Evolutionary conservation across 805 yeast species (phyloP), one percentile per base, ranked within the genome.

Genomic region (Hanseniaspora nectarophila): DNA sequence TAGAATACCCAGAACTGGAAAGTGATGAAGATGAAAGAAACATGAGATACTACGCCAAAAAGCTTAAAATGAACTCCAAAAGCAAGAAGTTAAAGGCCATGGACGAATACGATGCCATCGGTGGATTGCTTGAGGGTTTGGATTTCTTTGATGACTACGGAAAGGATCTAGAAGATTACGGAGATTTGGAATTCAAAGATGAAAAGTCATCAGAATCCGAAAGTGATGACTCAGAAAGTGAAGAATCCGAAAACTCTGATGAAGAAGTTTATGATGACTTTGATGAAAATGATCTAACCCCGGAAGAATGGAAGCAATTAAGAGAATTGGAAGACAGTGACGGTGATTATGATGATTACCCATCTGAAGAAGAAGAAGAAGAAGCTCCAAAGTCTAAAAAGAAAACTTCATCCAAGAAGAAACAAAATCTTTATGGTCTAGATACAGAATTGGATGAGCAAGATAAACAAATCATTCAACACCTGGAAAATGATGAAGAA

Each of bases 351-450:
- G 65, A 59, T 26, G 61, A 59, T 18, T 56, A 60, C 16, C 62
- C 66, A n/a, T 65, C 63, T 16, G 56, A 54, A n/a, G 50, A 40
- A n/a, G 54, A 56, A 40, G 43, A 39, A 24, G 60, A 59, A 43
- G 20, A 23, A 13, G n/a, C n/a, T n/a, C 39, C 43, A 29, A 28
- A 43, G 5, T 10, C 43, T 23, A 34, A 45, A 15, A 45, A 42
- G 16, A 42, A 52, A 21, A 6, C 31, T 12, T 40, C 60, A 2
- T 40, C 45, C 5, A 48, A 63, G 34, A 71, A 69, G 37, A 60
- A 69, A 56, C 95, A 85, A 62, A 86, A 86, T 58, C 94, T 95
- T 5, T 85, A 81, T 60, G 75, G 79, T 38, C 84, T 88, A 0
- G 87, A 10, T 69, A 70, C 55, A 45, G 63, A 35, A 8, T 35